Conservation (phyloP, 1,139 yeast genomes). For the Petasospora fabianii region DNA sequence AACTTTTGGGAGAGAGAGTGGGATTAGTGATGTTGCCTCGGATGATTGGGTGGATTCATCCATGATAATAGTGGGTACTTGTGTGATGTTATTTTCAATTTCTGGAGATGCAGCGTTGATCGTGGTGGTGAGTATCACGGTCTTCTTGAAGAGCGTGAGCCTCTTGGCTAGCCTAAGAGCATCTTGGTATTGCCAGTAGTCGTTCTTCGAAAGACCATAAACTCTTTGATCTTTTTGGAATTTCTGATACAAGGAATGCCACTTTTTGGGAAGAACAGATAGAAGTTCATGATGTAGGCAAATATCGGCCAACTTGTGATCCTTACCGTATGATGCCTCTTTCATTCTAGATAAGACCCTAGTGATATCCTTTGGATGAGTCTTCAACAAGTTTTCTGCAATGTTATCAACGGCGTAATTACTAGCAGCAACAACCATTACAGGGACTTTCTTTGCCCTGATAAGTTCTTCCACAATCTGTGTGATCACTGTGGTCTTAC, state of each 20-base stretch:
- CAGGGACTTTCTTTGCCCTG: slow-evolving; percentile 54
- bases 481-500: slow-evolving; percentile 62
- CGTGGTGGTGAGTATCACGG: slow-evolving; percentile 1
- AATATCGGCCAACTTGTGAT: slow-evolving; percentile 49
- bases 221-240: neutral
- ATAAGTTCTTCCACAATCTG: slow-evolving; percentile 63
- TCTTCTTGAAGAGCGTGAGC: neutral
- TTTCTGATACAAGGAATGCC: neutral
- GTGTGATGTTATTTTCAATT: slow-evolving; percentile 37
- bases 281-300: slow-evolving; percentile 62
- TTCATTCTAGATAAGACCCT: slow-evolving; percentile 59
- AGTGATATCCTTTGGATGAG: slow-evolving; percentile 42
- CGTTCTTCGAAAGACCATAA: neutral
- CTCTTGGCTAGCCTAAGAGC: neutral
- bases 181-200: neutral
- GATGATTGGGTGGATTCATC: slow-evolving; percentile 72
- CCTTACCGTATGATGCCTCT: slow-evolving; percentile 55
- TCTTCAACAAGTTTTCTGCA: slow-evolving; percentile 62
- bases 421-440: slow-evolving; percentile 71
- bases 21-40: slow-evolving; percentile 65
- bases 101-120: neutral
- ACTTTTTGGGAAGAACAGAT: slow-evolving; percentile 43
- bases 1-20: slow-evolving; percentile 63
- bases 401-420: slow-evolving; percentile 75
- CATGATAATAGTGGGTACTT: slow-evolving; percentile 64